Percentiles rank a stretch among this genome's conserved stretches.
phyloP scores from a whole-genome alignment of 306 rosid genomes.

The Ziziphus jujuba region DNA sequence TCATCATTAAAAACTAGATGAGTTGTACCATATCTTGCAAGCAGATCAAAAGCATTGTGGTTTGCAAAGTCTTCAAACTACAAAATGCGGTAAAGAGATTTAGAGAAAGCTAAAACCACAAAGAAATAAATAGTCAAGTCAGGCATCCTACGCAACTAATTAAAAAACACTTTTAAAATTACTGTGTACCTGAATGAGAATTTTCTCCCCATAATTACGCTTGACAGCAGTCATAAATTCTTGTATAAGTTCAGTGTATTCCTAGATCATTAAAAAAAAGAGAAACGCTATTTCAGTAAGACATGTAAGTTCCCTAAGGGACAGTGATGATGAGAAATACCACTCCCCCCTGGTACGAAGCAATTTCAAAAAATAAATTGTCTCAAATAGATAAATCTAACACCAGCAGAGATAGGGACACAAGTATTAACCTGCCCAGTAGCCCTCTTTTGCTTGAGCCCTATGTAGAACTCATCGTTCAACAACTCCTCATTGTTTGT shows the following conservation, averaged over 20 bases:
- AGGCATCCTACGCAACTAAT: slow-evolving; percentile 7
- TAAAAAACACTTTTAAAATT: slow-evolving; percentile 16
- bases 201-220: slow-evolving; percentile 84
- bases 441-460: slow-evolving; percentile 84
- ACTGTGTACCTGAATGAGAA: slow-evolving; percentile 77
- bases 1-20: slow-evolving; percentile 98
- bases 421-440: slow-evolving; percentile 74
- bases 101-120: slow-evolving; percentile 22
- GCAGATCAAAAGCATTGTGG: slow-evolving; percentile 98
- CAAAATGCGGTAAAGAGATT: slow-evolving; percentile 24
- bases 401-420: slow-evolving; percentile 6
- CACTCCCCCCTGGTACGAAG: too few species aligned
- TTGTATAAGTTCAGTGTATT: slow-evolving; percentile 76
- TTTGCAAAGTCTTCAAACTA: slow-evolving; percentile 99
- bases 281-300: slow-evolving; percentile 13
- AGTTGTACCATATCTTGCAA: slow-evolving; percentile 71
- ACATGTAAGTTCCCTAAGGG: neutral
- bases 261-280: slow-evolving; percentile 39
- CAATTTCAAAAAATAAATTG: neutral
- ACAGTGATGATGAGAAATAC: too few species aligned
- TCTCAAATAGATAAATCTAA: slow-evolving; percentile 11
- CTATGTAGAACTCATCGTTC: slow-evolving; percentile 89
- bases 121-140: slow-evolving; percentile 8
- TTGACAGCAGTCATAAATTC: slow-evolving; percentile 94
- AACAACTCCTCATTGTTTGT: slow-evolving; percentile 87